phyloP scores from a whole-genome alignment of 2,329 filamentous ascomycete genomes.

The Aspergillus fumigatiaffinis region DNA sequence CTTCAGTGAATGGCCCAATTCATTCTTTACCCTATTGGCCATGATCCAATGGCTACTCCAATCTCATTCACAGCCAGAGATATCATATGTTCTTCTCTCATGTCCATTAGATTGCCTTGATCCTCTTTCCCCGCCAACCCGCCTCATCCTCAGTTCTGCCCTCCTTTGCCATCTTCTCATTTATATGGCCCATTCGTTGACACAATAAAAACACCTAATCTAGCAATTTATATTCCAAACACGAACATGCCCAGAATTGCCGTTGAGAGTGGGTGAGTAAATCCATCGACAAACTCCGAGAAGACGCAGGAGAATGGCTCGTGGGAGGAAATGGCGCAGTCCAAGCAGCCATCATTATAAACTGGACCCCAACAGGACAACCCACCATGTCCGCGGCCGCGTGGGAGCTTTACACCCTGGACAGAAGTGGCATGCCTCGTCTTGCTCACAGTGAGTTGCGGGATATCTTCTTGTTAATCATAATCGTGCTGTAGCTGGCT shows the following conservation, averaged over 20 bases:
- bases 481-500: background rate
- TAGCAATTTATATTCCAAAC: too few relatives aligned
- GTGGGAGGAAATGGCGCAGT: background rate
- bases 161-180: too few relatives aligned
- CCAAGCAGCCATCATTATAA: background rate
- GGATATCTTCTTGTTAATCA: background rate
- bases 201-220: too few relatives aligned
- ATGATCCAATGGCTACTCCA: too few relatives aligned
- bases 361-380: background rate
- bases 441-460: background rate
- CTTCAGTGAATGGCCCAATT: too few relatives aligned
- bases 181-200: too few relatives aligned
- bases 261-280: background rate
- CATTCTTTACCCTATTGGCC: too few relatives aligned
- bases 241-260: background rate
- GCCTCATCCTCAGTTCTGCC: too few relatives aligned
- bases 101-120: too few relatives aligned
- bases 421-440: background rate
- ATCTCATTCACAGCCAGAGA: too few relatives aligned
- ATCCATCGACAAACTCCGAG: background rate
- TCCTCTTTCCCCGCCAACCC: too few relatives aligned
- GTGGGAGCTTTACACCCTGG: background rate
- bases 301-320: background rate
- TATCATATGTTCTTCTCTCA: too few relatives aligned
- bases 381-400: background rate